phyloP scores from a whole-genome alignment of 176 grass and related monocot species.

The barley (Hordeum vulgare) region DNA sequence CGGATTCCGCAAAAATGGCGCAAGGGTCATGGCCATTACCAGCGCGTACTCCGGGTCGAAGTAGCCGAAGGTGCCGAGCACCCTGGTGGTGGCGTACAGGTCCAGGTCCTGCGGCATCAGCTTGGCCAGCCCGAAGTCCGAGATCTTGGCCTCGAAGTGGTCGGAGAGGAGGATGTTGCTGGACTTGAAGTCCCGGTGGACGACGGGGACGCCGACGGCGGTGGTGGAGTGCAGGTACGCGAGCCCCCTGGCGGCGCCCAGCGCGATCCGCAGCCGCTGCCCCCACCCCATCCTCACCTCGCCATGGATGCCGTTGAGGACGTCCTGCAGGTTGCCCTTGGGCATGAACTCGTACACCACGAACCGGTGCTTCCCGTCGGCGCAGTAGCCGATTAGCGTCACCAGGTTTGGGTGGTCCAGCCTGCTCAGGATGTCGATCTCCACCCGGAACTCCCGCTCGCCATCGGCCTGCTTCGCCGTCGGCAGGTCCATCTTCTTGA shows the following conservation, averaged over 20 bases:
- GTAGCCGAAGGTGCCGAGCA: conserved; percentile 97
- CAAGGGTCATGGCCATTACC: conserved; percentile 13
- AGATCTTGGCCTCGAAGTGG: conserved; percentile 89
- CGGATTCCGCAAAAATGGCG: background rate
- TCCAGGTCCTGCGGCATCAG: conserved; percentile 88
- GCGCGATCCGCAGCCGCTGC: conserved; percentile 66
- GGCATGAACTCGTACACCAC: conserved; percentile 97
- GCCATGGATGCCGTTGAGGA: conserved; percentile 54
- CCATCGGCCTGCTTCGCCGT: conserved; percentile 61
- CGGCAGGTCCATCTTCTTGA: conserved; percentile 98
- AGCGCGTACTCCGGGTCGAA: conserved; percentile 95
- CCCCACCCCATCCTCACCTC: conserved; percentile 81
- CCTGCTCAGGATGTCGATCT: conserved; percentile 96
- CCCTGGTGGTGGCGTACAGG: conserved; percentile 69
- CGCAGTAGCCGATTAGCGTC: conserved; percentile 89
- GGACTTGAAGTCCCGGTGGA: conserved; percentile 99
- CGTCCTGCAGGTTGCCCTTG: conserved; percentile 82
- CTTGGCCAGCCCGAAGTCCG: conserved; percentile 91
- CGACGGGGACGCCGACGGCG: conserved; percentile 78
- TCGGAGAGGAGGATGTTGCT: conserved; percentile 83
- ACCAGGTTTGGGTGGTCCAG: conserved; percentile 90
- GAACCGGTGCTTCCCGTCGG: conserved; percentile 90
- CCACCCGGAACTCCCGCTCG: conserved; percentile 92
- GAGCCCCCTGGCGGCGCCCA: conserved; percentile 79
- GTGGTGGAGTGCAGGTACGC: conserved; percentile 86